Evolutionary conservation across 768 basidiomycete species (phyloP).

Genomic region (Suillus spraguei): DNA sequence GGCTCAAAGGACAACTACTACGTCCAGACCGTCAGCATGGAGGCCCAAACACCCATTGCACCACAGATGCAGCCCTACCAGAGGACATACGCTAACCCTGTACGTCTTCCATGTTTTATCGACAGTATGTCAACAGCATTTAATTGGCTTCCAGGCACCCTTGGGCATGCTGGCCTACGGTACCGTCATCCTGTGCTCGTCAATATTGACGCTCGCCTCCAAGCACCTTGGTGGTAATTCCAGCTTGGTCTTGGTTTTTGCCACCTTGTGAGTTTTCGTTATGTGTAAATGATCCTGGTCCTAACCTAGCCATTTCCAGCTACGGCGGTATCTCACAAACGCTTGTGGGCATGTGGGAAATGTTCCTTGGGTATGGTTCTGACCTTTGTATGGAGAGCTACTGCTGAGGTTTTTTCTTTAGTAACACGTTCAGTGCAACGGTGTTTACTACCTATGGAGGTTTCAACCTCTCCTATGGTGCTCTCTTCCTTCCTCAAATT

Average conservation of each 20-base stretch:
- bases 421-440: slow-evolving; percentile 31
- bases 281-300: not conserved
- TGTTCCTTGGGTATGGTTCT: slow-evolving; percentile 30
- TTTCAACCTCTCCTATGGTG: slow-evolving; percentile 32
- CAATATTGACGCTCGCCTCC: slow-evolving; percentile 26
- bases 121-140: slow-evolving; percentile 4
- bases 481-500: slow-evolving; percentile 27
- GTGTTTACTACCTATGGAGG: slow-evolving; percentile 33
- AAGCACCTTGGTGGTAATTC: slow-evolving; percentile 18
- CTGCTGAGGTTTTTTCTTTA: slow-evolving; percentile 16
- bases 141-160: slow-evolving; percentile 21
- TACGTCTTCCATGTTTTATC: slow-evolving; percentile 9
- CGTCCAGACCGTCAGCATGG: slow-evolving; percentile 28
- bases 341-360: slow-evolving; percentile 34
- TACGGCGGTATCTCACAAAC: slow-evolving; percentile 34
- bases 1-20: slow-evolving; percentile 26
- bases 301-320: slow-evolving; percentile 17
- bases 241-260: slow-evolving; percentile 31
- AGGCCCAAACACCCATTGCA: slow-evolving; percentile 16
- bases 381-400: slow-evolving; percentile 1
- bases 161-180: slow-evolving; percentile 33
- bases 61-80: slow-evolving; percentile 28
- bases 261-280: slow-evolving; percentile 25
- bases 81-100: slow-evolving; percentile 30
- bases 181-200: slow-evolving; percentile 33